Percentiles rank a stretch among this genome's conserved stretches.
phyloP scores from a whole-genome alignment of 2,329 filamentous ascomycete genomes.

The Penicillium sp. region DNA sequence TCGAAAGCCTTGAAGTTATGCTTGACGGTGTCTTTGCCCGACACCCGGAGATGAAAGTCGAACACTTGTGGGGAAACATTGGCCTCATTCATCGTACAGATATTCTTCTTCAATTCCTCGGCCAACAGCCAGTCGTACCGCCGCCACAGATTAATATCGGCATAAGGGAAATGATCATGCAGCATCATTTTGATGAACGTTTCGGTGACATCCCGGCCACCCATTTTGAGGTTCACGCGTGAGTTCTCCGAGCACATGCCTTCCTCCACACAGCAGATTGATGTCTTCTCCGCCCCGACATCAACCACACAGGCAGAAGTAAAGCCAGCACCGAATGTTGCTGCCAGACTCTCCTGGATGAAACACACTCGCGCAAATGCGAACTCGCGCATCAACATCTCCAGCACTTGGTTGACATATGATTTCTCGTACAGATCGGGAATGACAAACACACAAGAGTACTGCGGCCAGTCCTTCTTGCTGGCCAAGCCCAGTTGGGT shows the following conservation, averaged over 20 bases:
- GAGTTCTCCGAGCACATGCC: constrained; percentile 93
- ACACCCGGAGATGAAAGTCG: constrained; percentile 84
- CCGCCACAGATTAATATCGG: constrained; percentile 83
- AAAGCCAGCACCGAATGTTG: constrained; percentile 90
- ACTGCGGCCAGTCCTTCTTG: constrained; percentile 78
- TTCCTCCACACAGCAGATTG: constrained; percentile 93
- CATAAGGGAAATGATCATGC: constrained; percentile 90
- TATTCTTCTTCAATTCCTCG: constrained; percentile 90
- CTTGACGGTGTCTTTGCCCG: constrained; percentile 82
- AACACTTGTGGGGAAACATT: constrained; percentile 83
- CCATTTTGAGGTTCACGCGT: constrained; percentile 88
- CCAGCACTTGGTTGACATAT: constrained; percentile 78
- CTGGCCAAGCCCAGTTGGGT: constrained; percentile 74
- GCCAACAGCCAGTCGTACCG: constrained; percentile 90
- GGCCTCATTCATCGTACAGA: constrained; percentile 84
- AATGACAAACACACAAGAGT: constrained; percentile 94
- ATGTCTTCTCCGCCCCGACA: constrained; percentile 94
- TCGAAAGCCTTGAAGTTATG: constrained; percentile 97
- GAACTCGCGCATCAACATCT: constrained; percentile 82
- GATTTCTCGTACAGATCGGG: constrained; percentile 94
- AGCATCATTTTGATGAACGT: constrained; percentile 98
- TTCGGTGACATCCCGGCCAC: constrained; percentile 87
- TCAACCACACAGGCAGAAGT: constrained; percentile 93
- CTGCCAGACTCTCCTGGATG: constrained; percentile 91
- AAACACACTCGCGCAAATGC: constrained; percentile 86